Percentiles rank a stretch among this genome's conserved stretches.
phyloP scores from a whole-genome alignment of 768 basidiomycete species.

The Pisolithus sp. region DNA sequence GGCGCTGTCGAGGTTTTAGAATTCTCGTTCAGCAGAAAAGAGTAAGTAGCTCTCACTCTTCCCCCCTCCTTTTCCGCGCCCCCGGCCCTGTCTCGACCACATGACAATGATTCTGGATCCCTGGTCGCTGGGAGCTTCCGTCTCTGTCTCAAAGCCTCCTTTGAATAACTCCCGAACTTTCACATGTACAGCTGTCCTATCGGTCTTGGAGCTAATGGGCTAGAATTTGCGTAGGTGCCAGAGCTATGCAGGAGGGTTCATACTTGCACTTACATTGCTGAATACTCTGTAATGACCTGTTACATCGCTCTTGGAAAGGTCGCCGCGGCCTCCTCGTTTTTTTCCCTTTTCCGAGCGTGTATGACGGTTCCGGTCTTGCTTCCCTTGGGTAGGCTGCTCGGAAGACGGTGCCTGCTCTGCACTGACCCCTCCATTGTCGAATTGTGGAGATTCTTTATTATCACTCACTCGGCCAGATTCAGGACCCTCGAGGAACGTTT shows the following conservation, averaged over 20 bases:
- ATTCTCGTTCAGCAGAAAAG: background rate
- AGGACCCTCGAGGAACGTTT: slow-evolving; percentile 75
- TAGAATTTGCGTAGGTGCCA: slow-evolving; percentile 26
- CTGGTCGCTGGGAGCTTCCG: slow-evolving; percentile 55
- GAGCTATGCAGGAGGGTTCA: slow-evolving; percentile 7
- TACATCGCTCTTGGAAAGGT: slow-evolving; percentile 34
- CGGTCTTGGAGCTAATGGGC: slow-evolving; percentile 79
- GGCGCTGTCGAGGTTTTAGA: slow-evolving; percentile 8
- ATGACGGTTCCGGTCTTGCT: slow-evolving; percentile 37
- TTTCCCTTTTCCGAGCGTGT: slow-evolving; percentile 38
- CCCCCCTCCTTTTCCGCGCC: slow-evolving; percentile 37
- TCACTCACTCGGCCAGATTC: slow-evolving; percentile 71
- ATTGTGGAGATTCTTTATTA: slow-evolving; percentile 33
- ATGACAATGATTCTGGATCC: slow-evolving; percentile 76
- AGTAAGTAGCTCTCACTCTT: slow-evolving; percentile 18
- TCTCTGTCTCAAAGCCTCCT: slow-evolving; percentile 82
- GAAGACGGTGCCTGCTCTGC: slow-evolving; percentile 8
- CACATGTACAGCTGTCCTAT: slow-evolving; percentile 78
- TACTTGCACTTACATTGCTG: slow-evolving; percentile 61
- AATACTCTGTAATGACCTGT: slow-evolving; percentile 71
- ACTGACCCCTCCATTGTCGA: slow-evolving; percentile 7
- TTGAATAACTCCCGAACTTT: slow-evolving; percentile 71
- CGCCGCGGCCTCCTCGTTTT: slow-evolving; percentile 40
- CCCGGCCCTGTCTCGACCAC: slow-evolving; percentile 55
- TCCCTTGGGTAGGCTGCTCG: slow-evolving; percentile 24